Conservation (phyloP, 2,329 filamentous ascomycete genomes). For the Neonectria faginata region DNA sequence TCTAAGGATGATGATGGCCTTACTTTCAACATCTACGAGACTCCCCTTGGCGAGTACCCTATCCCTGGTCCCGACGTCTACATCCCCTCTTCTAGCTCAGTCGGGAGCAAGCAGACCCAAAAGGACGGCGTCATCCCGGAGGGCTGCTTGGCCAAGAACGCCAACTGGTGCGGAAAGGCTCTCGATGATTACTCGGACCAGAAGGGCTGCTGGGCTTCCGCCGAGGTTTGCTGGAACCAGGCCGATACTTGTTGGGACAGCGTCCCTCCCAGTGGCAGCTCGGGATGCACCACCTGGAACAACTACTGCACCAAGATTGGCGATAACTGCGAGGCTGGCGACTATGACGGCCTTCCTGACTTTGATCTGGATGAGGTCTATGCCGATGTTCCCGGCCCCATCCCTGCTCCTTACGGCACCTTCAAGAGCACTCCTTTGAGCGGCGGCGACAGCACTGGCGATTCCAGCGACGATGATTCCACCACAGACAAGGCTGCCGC, state of each 20-base stretch:
- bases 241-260: constrained; percentile 67
- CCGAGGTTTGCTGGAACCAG: constrained; percentile 69
- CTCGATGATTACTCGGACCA: constrained; percentile 67
- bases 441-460: constrained; percentile 26
- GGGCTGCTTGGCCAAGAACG: constrained; percentile 73
- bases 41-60: constrained; percentile 58
- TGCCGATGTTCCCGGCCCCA: constrained; percentile 48
- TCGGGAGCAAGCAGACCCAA: constrained; percentile 38
- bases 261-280: constrained; percentile 68
- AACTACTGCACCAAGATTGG: constrained; percentile 67
- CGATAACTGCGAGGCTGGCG: constrained; percentile 54
- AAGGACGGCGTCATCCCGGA: constrained; percentile 64
- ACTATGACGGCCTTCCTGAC: constrained; percentile 62
- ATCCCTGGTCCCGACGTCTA: constrained; percentile 69
- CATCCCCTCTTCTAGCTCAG: constrained; percentile 49
- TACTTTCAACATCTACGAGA: constrained; percentile 73
- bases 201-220: constrained; percentile 69
- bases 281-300: constrained; percentile 72
- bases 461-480: constrained; percentile 21
- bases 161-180: constrained; percentile 77
- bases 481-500: constrained; percentile 20
- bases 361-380: constrained; percentile 51
- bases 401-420: constrained; percentile 49
- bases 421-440: constrained; percentile 38
- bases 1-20: constrained; percentile 65